Percentiles rank a stretch among this genome's conserved stretches.
phyloP scores from a whole-genome alignment of 179 eudicot genomes.

The Silene coronaria region DNA sequence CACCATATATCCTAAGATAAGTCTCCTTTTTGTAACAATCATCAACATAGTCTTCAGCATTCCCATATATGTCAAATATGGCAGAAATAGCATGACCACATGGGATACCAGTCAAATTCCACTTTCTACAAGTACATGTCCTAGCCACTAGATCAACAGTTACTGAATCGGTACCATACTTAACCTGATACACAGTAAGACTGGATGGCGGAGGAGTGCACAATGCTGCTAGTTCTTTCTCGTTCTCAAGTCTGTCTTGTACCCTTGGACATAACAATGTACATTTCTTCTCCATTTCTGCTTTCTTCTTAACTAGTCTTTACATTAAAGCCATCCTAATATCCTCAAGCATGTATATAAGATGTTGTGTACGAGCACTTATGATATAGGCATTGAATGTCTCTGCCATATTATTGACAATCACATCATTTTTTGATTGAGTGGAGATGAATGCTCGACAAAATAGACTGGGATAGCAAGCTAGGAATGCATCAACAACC shows the following conservation, averaged over 20 bases:
- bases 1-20: background rate
- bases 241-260: background rate
- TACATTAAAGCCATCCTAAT: background rate
- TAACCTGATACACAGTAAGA: background rate
- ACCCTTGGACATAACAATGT: background rate
- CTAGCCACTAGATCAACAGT: too few species aligned
- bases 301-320: background rate
- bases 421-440: background rate
- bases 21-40: background rate
- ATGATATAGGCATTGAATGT: conserved; percentile 1
- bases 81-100: background rate
- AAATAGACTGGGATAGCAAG: background rate
- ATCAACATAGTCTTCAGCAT: too few species aligned
- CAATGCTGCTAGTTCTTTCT: too few species aligned
- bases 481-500: background rate
- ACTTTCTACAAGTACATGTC: too few species aligned
- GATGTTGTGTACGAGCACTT: background rate
- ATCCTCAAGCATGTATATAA: background rate
- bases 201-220: background rate
- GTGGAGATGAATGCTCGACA: background rate
- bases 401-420: background rate
- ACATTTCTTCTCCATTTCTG: background rate
- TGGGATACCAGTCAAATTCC: too few species aligned
- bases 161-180: background rate
- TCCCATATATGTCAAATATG: background rate